Percentiles rank a stretch among this genome's conserved stretches.
These are phyloP conservation scores for Corchorus olitorius DNA, from an alignment of 345 rosid species.

Conservation along the genomic window DNA sequence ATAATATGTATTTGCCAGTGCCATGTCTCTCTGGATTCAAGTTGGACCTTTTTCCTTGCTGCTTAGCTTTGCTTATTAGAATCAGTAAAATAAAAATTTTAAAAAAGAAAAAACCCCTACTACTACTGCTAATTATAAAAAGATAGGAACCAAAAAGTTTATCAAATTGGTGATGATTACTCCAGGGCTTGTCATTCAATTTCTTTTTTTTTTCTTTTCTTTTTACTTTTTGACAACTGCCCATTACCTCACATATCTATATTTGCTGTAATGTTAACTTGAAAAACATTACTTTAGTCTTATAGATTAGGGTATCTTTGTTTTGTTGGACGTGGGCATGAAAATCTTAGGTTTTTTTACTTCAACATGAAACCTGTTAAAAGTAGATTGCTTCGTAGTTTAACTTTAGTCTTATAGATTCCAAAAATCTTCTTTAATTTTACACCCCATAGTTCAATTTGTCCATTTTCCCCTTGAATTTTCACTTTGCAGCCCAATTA, in stretches of 20 bases:
- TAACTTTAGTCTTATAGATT: neutral
- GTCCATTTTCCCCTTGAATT: neutral
- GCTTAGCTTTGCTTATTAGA: slow-evolving; percentile 18
- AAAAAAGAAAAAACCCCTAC: too few relatives aligned
- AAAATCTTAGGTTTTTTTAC: neutral
- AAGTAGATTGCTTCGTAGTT: slow-evolving; percentile 25
- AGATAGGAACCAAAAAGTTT: slow-evolving; percentile 18
- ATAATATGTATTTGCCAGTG: too few relatives aligned
- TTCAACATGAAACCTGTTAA: slow-evolving; percentile 17
- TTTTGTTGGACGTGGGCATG: slow-evolving; percentile 1
- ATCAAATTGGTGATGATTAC: slow-evolving; percentile 40
- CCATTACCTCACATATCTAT: slow-evolving; percentile 20
- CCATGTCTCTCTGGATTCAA: slow-evolving; percentile 21
- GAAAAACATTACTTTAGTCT: neutral
- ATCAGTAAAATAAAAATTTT: slow-evolving; percentile 29
- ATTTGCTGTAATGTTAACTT: neutral
- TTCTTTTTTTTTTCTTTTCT: neutral
- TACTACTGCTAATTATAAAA: neutral
- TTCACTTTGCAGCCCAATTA: neutral
- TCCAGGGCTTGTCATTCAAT: slow-evolving; percentile 11
- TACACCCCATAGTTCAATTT: neutral
- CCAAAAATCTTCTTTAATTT: neutral
- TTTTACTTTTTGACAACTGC: slow-evolving; percentile 22
- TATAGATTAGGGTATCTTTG: too few relatives aligned
- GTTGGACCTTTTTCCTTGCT: slow-evolving; percentile 26